Conservation (phyloP, 2,329 filamentous ascomycete genomes). For the Escovopsis sp. region DNA sequence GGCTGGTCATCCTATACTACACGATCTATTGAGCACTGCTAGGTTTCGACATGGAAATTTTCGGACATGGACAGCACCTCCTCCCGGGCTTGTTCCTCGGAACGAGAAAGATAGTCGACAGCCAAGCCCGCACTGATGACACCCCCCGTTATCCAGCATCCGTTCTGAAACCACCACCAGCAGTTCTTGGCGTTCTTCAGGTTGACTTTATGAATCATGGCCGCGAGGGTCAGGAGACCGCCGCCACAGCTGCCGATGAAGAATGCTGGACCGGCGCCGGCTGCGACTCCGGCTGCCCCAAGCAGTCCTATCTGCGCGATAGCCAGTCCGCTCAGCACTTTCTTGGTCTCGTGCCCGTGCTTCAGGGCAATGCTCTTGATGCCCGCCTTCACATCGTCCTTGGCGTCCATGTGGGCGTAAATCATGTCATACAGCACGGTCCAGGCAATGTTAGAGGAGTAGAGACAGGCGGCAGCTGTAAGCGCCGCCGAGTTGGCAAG, state of each 20-base stretch:
- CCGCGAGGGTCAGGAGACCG: conserved; percentile 41
- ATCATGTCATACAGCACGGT: conserved; percentile 86
- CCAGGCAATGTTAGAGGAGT: conserved; percentile 70
- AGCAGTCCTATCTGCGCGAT: conserved; percentile 55
- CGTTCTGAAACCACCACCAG: conserved; percentile 67
- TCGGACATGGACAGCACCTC: background rate
- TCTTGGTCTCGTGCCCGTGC: conserved; percentile 64
- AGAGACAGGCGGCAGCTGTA: conserved; percentile 52
- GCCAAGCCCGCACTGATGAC: conserved; percentile 43
- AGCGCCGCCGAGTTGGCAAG: conserved; percentile 47
- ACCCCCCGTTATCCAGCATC: conserved; percentile 54
- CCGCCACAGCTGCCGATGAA: conserved; percentile 54
- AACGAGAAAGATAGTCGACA: conserved; percentile 40
- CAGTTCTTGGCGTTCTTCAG: conserved; percentile 52
- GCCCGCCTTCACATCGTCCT: conserved; percentile 70
- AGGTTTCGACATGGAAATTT: background rate
- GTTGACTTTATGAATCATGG: conserved; percentile 55
- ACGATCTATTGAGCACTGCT: too few species aligned
- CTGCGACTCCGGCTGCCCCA: conserved; percentile 51
- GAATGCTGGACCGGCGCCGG: conserved; percentile 54
- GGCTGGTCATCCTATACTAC: background rate
- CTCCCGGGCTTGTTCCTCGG: background rate
- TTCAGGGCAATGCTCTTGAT: conserved; percentile 80
- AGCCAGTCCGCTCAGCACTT: conserved; percentile 56
- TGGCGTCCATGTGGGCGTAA: conserved; percentile 84